Conservation (phyloP, 2,329 filamentous ascomycete species). For the Podosphaera aphanis region DNA sequence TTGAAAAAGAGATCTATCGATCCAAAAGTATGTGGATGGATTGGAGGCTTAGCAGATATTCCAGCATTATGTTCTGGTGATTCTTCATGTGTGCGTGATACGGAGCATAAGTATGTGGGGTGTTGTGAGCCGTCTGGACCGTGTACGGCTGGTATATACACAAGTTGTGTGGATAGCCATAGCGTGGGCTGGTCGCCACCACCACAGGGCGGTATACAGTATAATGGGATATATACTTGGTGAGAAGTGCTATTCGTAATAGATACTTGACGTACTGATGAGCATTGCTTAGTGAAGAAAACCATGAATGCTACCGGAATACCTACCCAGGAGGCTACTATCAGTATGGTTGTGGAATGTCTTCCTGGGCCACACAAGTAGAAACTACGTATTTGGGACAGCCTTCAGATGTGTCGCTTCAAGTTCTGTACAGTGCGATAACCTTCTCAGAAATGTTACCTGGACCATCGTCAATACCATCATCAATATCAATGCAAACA, state of each 20-base stretch:
- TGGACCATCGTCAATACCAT: constrained; percentile 3
- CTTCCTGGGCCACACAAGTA: constrained; percentile 7
- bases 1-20: constrained; percentile 10
- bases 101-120: constrained; percentile 10
- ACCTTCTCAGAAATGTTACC: constrained; percentile 4
- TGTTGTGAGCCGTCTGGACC: constrained; percentile 13
- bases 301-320: constrained; percentile 11
- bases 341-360: constrained; percentile 13
- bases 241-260: constrained; percentile 3
- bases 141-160: constrained; percentile 14
- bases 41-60: constrained; percentile 8
- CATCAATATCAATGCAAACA: constrained; percentile 1
- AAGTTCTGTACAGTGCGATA: constrained; percentile 12
- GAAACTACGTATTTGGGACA: constrained; percentile 12
- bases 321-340: constrained; percentile 11
- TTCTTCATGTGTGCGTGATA: constrained; percentile 14
- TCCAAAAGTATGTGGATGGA: constrained; percentile 14
- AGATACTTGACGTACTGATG: constrained; percentile 4
- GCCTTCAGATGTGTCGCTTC: constrained; percentile 9
- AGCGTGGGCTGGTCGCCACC: constrained; percentile 9
- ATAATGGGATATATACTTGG: constrained; percentile 14
- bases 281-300: constrained; percentile 5
- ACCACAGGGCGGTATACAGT: constrained; percentile 5
- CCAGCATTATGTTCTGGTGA: constrained; percentile 10
- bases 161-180: constrained; percentile 12